These are phyloP conservation scores for Monilinia fructicola DNA, from an alignment of 2,329 filamentous ascomycete genomes.

Conservation along the genomic window DNA sequence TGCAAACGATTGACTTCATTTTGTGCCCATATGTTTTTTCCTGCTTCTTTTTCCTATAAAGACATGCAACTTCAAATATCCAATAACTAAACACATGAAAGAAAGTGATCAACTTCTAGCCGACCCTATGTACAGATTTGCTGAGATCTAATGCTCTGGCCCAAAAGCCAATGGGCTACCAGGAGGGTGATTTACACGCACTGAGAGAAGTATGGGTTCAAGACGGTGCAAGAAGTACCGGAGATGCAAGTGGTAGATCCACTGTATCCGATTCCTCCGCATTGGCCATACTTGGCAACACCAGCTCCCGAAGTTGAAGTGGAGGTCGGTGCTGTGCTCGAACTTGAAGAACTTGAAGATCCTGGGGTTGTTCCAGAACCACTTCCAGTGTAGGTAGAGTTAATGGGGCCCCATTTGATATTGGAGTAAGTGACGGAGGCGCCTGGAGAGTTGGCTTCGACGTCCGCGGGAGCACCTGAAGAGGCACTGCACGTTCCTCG, in stretches of 20 bases:
- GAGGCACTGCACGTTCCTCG: slow-evolving; percentile 55
- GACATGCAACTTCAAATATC: background rate
- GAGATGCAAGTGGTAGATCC: slow-evolving; percentile 29
- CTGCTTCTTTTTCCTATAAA: background rate
- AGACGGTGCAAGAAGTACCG: slow-evolving; percentile 25
- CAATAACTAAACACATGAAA: slow-evolving; percentile 22
- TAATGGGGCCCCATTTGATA: slow-evolving; percentile 41
- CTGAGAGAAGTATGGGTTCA: slow-evolving; percentile 33
- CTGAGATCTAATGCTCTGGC: background rate
- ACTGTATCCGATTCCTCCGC: slow-evolving; percentile 31
- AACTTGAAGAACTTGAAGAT: background rate
- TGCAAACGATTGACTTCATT: slow-evolving; percentile 15
- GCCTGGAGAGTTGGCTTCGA: slow-evolving; percentile 50
- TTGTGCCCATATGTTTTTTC: background rate
- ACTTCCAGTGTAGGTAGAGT: slow-evolving; percentile 35
- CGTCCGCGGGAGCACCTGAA: slow-evolving; percentile 52
- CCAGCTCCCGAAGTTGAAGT: slow-evolving; percentile 14
- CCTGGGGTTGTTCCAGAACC: slow-evolving; percentile 15
- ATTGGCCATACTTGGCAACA: slow-evolving; percentile 29
- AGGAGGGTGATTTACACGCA: slow-evolving; percentile 23
- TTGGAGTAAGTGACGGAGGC: slow-evolving; percentile 45
- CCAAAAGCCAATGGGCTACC: background rate
- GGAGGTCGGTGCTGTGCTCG: background rate
- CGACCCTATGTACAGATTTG: slow-evolving; percentile 22
- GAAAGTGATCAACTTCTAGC: slow-evolving; percentile 14